phyloP scores from a whole-genome alignment of 495 filamentous ascomycete genomes.

The Daldinia loculata region DNA sequence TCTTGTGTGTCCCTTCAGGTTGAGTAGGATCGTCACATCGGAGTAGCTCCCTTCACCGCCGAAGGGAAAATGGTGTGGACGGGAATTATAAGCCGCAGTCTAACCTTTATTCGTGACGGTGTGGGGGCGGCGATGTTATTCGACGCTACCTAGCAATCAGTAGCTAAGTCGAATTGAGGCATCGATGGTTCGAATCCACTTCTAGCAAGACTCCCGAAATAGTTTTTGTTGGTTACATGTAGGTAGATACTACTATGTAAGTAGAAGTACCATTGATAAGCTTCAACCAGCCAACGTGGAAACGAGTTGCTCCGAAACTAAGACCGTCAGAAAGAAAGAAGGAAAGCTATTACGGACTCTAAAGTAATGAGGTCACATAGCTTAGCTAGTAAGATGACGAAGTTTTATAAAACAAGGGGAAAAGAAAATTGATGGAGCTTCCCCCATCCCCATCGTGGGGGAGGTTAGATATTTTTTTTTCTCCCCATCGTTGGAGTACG shows the following conservation, averaged over 20 bases:
- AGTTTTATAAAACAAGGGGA: neutral
- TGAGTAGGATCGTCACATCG: slow-evolving; percentile 41
- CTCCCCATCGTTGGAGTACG: slow-evolving; percentile 3
- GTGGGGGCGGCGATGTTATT: slow-evolving; percentile 30
- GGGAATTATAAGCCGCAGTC: slow-evolving; percentile 38
- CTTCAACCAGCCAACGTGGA: slow-evolving; percentile 19
- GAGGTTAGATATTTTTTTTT: slow-evolving; percentile 17
- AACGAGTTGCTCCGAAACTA: slow-evolving; percentile 25
- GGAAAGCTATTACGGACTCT: neutral
- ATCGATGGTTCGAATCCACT: slow-evolving; percentile 8
- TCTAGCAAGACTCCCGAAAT: slow-evolving; percentile 6
- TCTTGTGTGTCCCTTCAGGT: slow-evolving; percentile 34
- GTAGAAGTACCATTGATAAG: slow-evolving; percentile 20
- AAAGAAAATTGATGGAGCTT: slow-evolving; percentile 16
- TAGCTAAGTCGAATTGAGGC: slow-evolving; percentile 33
- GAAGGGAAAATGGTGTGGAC: slow-evolving; percentile 18
- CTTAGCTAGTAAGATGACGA: neutral
- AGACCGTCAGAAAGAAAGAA: slow-evolving; percentile 1
- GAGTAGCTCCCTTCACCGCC: slow-evolving; percentile 40
- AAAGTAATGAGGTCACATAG: slow-evolving; percentile 14
- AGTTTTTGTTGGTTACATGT: neutral
- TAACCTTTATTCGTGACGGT: slow-evolving; percentile 34
- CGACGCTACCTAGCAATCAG: slow-evolving; percentile 41
- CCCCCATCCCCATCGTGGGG: slow-evolving; percentile 20
- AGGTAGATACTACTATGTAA: neutral